Percentiles rank a stretch among this genome's conserved stretches.
These are phyloP conservation scores for Breviolum minutum DNA, from an alignment of 73 alveolate genomes.

Conservation along the genomic window DNA sequence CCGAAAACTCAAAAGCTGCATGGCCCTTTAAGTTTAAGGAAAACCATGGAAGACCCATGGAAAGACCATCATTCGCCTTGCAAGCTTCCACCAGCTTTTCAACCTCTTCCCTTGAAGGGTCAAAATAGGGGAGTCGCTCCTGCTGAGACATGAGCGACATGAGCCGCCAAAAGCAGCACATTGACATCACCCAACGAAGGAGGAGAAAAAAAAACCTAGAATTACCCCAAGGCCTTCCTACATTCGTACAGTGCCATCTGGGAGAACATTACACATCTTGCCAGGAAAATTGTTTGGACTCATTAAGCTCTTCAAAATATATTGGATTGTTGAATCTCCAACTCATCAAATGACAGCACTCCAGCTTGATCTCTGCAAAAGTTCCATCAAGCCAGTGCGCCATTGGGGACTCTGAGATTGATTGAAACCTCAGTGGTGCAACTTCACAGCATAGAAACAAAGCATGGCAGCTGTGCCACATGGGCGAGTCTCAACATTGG, in stretches of 20 bases:
- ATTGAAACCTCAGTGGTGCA: background rate
- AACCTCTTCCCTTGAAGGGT: background rate
- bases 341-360: background rate
- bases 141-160: background rate
- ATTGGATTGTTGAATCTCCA: too few species aligned
- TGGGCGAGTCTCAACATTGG: too few species aligned
- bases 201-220: too few species aligned
- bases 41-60: background rate
- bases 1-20: background rate
- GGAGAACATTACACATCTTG: too few species aligned
- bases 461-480: background rate
- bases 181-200: background rate
- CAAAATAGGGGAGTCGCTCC: background rate
- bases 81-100: background rate
- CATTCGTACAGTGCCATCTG: too few species aligned
- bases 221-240: too few species aligned
- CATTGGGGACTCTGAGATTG: slow-evolving; percentile 27
- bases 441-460: background rate
- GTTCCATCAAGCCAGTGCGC: slow-evolving; percentile 35
- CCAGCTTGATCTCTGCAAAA: slow-evolving; percentile 16
- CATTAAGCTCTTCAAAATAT: too few species aligned
- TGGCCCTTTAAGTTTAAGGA: background rate
- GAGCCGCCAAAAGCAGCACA: background rate
- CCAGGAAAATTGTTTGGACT: too few species aligned
- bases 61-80: background rate